Percentiles rank a stretch among this genome's conserved stretches.
Evolutionary conservation across 768 basidiomycete genomes (phyloP).

Genomic region (Trametes meyenii): DNA sequence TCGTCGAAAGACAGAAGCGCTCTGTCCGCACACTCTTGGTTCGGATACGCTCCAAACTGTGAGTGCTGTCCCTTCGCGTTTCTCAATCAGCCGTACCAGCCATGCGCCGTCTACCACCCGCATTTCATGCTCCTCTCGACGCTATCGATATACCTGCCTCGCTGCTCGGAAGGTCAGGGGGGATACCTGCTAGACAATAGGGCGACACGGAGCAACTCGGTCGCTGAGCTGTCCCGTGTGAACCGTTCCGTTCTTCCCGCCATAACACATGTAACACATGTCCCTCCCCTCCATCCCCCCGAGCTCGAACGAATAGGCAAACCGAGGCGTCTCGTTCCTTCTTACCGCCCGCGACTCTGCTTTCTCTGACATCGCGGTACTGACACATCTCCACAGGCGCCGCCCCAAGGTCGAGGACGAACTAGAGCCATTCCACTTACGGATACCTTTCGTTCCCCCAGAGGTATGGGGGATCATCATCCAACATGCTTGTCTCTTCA

Average conservation of each 20-base stretch:
- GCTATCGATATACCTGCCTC: background rate
- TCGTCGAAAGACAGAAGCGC: background rate
- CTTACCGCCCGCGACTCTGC: background rate
- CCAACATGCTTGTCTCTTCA: conserved; percentile 53
- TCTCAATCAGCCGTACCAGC: background rate
- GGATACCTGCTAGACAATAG: background rate
- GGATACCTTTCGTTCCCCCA: conserved; percentile 40
- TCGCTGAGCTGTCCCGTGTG: conserved; percentile 15
- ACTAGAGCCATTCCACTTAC: background rate
- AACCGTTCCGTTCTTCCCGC: background rate
- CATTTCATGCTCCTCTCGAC: background rate
- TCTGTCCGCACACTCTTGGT: conserved; percentile 5
- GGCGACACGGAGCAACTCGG: background rate
- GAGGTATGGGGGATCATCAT: conserved; percentile 73
- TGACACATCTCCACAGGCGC: conserved; percentile 12
- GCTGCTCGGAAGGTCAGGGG: background rate
- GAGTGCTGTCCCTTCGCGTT: background rate
- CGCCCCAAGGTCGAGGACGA: conserved; percentile 1
- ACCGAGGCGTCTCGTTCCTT: background rate
- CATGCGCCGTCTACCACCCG: background rate
- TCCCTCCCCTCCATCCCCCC: background rate
- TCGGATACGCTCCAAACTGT: conserved; percentile 21
- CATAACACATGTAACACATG: background rate
- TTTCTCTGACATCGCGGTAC: background rate
- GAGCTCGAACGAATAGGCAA: background rate